These are phyloP conservation scores for Pseudonectria buxi DNA, from an alignment of 2,329 filamentous ascomycete genomes.

Conservation along the genomic window DNA sequence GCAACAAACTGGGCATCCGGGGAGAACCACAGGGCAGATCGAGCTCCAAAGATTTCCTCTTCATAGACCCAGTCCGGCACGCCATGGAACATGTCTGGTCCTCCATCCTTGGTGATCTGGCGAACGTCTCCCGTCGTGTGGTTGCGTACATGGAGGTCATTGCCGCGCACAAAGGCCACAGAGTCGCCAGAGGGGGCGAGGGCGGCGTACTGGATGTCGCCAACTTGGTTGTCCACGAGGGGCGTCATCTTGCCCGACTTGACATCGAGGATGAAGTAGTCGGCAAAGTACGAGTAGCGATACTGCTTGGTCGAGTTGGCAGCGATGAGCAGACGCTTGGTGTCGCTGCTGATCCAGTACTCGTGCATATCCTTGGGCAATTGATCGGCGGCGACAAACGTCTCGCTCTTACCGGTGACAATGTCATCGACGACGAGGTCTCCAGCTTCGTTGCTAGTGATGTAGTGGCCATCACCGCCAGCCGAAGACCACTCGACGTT, in stretches of 20 bases:
- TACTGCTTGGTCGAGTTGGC: conserved; percentile 64
- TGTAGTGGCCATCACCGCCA: conserved; percentile 55
- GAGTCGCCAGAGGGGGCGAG: conserved; percentile 51
- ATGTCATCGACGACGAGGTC: conserved; percentile 57
- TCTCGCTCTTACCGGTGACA: conserved; percentile 47
- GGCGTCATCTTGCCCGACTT: conserved; percentile 47
- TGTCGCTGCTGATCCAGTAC: conserved; percentile 56
- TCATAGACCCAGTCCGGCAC: conserved; percentile 81
- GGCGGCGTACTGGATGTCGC: conserved; percentile 61
- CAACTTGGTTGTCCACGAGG: conserved; percentile 51
- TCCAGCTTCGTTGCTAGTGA: conserved; percentile 42
- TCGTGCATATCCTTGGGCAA: conserved; percentile 49
- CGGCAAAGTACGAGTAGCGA: conserved; percentile 59
- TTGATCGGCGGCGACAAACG: conserved; percentile 51
- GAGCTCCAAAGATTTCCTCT: conserved; percentile 53
- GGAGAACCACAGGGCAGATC: conserved; percentile 88
- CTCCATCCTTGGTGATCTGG: conserved; percentile 53
- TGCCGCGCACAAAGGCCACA: conserved; percentile 62
- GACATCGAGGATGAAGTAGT: conserved; percentile 59
- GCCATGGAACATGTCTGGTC: conserved; percentile 56
- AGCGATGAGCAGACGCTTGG: conserved; percentile 52
- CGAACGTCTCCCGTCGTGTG: conserved; percentile 40
- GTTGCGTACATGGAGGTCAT: conserved; percentile 51
- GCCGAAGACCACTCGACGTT: conserved; percentile 52
- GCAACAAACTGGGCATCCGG: conserved; percentile 79